These are phyloP conservation scores for Skeletonema costatum DNA, from an alignment of 108 stramenopile genomes.

Conservation along the genomic window DNA sequence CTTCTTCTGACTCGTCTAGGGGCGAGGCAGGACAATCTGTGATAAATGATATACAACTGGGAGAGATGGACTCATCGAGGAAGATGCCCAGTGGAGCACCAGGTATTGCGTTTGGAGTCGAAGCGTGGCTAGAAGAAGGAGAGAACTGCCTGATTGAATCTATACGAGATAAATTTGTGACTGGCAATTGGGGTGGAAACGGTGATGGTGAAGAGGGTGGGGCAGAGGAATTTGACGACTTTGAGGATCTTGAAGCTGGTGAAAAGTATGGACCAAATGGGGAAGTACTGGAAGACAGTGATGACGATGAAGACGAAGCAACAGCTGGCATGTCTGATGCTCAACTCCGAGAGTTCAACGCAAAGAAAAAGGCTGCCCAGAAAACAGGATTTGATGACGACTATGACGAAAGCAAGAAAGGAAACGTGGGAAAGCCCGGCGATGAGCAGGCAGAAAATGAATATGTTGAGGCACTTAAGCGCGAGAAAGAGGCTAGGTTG, in stretches of 20 bases:
- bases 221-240: constrained; percentile 79
- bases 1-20: constrained; percentile 17
- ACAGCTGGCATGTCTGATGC: constrained; percentile 84
- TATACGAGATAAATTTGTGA: constrained; percentile 93
- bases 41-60: constrained; percentile 51
- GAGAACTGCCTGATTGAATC: constrained; percentile 79
- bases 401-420: constrained; percentile 87
- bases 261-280: constrained; percentile 75
- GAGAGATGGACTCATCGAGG: constrained; percentile 77
- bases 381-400: constrained; percentile 85
- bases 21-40: constrained; percentile 28
- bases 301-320: constrained; percentile 50
- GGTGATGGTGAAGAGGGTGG: constrained; percentile 41
- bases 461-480: constrained; percentile 77
- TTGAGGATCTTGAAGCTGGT: constrained; percentile 94
- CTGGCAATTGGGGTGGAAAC: constrained; percentile 90
- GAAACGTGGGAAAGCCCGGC: constrained; percentile 39
- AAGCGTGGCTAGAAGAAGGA: constrained; percentile 77
- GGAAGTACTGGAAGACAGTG: constrained; percentile 53
- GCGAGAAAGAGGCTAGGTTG: constrained; percentile 81
- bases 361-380: constrained; percentile 74
- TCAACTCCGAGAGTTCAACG: constrained; percentile 81
- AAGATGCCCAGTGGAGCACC: constrained; percentile 18
- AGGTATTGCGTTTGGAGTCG: constrained; percentile 47
- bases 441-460: constrained; percentile 84